Evolutionary conservation across 1,139 yeast genomes (phyloP).

Genomic region (Hansenula sp.): DNA sequence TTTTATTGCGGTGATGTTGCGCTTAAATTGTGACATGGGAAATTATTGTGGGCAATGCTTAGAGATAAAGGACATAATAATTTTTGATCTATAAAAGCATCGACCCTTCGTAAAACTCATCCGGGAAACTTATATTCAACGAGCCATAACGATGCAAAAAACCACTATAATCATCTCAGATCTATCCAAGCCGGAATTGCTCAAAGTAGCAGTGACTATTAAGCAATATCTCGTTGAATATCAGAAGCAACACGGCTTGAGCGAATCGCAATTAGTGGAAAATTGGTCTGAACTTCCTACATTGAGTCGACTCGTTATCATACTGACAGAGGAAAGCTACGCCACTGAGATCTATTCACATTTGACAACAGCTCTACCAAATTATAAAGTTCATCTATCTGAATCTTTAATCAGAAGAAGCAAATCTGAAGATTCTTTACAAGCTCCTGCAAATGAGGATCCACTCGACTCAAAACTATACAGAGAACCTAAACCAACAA

Average conservation of each 20-base stretch:
- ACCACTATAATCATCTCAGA: constrained; percentile 20
- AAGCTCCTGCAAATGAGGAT: constrained; percentile 11
- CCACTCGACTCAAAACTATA: constrained; percentile 12
- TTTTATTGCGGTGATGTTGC: no score
- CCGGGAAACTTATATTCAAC: background rate
- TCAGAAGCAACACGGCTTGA: background rate
- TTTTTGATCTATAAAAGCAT: no score
- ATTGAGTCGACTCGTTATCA: constrained; percentile 37
- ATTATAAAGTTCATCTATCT: constrained; percentile 35
- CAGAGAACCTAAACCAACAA: constrained; percentile 36
- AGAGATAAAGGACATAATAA: no score
- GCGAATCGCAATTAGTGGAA: constrained; percentile 26
- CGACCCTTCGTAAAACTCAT: no score
- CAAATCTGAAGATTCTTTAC: constrained; percentile 32
- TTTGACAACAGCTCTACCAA: constrained; percentile 21
- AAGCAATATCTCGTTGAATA: constrained; percentile 10
- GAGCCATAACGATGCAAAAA: constrained; percentile 1
- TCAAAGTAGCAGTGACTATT: constrained; percentile 13
- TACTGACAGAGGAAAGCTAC: constrained; percentile 30
- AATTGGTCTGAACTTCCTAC: constrained; percentile 45
- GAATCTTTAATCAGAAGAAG: constrained; percentile 37
- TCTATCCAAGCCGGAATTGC: constrained; percentile 14
- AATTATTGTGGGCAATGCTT: no score
- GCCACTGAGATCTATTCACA: constrained; percentile 28
- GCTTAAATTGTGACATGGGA: no score